Conservation (phyloP, 2,329 filamentous ascomycete species). For the Pyrenochaeta sp. region DNA sequence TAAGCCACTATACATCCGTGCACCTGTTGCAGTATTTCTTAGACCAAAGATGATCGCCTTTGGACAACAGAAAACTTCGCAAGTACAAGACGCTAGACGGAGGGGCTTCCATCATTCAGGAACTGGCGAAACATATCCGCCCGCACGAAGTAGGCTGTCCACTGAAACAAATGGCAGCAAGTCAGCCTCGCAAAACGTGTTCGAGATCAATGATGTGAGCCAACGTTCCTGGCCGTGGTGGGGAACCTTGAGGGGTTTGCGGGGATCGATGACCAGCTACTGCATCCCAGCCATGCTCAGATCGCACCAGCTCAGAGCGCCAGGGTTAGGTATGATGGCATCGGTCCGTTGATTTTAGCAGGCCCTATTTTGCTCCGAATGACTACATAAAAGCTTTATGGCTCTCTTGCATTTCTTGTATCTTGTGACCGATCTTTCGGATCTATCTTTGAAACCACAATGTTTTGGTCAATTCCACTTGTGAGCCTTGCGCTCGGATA, state of each 20-base stretch:
- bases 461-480: slow-evolving; percentile 32
- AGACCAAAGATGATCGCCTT: slow-evolving; percentile 13
- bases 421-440: slow-evolving; percentile 1
- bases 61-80: slow-evolving; percentile 2
- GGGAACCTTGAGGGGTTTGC: slow-evolving; percentile 30
- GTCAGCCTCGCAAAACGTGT: slow-evolving; percentile 13
- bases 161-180: slow-evolving; percentile 16
- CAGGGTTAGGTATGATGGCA: slow-evolving; percentile 27
- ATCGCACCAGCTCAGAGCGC: slow-evolving; percentile 21
- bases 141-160: background rate
- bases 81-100: slow-evolving; percentile 1
- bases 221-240: slow-evolving; percentile 25
- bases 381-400: slow-evolving; percentile 24
- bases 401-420: slow-evolving; percentile 6
- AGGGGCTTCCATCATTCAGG: slow-evolving; percentile 11
- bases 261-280: slow-evolving; percentile 30
- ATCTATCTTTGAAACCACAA: slow-evolving; percentile 14
- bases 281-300: slow-evolving; percentile 19
- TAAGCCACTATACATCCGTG: slow-evolving; percentile 17
- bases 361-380: slow-evolving; percentile 9
- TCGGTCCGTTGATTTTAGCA: slow-evolving; percentile 11
- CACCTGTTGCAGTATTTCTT: slow-evolving; percentile 27
- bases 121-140: slow-evolving; percentile 5
- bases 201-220: slow-evolving; percentile 23
- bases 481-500: slow-evolving; percentile 38